Percentiles rank a stretch among this genome's conserved stretches.
Evolutionary conservation across 1,284 basidiomycete species (phyloP).

Genomic region (Stygiomarasmius scandens): DNA sequence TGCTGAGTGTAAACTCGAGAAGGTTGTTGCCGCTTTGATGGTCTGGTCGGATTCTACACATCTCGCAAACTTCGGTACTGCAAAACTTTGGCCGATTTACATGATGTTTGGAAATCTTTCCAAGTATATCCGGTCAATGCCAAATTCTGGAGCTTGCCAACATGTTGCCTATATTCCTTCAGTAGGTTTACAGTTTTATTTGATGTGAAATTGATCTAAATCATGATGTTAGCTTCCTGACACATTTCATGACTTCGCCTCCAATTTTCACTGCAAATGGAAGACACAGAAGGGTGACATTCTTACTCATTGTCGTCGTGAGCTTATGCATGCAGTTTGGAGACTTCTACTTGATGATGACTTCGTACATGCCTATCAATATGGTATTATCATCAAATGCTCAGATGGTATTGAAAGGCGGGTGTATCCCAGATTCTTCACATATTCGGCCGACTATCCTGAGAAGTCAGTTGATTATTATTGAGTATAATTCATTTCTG

Average conservation of each 20-base stretch:
- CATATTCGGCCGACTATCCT: conserved; percentile 23
- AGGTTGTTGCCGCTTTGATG: conserved; percentile 27
- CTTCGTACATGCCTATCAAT: conserved; percentile 28
- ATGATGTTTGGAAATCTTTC: conserved; percentile 33
- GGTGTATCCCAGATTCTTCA: conserved; percentile 31
- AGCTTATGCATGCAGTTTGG: conserved; percentile 31
- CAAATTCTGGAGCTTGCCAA: conserved; percentile 24
- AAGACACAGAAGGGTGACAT: conserved; percentile 8
- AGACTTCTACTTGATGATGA: conserved; percentile 25
- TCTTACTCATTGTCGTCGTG: conserved; percentile 26
- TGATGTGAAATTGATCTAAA: not conserved
- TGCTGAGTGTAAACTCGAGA: conserved; percentile 6
- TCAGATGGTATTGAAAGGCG: conserved; percentile 23
- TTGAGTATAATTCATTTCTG: not conserved
- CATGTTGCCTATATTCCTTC: conserved; percentile 34
- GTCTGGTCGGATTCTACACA: conserved; percentile 35
- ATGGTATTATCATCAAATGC: conserved; percentile 31
- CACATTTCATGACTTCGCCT: conserved; percentile 4
- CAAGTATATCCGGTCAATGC: conserved; percentile 29
- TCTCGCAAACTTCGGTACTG: conserved; percentile 32
- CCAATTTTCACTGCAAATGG: not conserved
- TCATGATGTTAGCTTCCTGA: not conserved
- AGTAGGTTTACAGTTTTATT: conserved; percentile 16
- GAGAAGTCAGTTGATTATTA: conserved; percentile 31
- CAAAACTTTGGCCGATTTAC: conserved; percentile 36